Evolutionary conservation across 352 stramenopile species (phyloP), one percentile per base, ranked within the genome.

Genomic region (Phytophthora litchii): DNA sequence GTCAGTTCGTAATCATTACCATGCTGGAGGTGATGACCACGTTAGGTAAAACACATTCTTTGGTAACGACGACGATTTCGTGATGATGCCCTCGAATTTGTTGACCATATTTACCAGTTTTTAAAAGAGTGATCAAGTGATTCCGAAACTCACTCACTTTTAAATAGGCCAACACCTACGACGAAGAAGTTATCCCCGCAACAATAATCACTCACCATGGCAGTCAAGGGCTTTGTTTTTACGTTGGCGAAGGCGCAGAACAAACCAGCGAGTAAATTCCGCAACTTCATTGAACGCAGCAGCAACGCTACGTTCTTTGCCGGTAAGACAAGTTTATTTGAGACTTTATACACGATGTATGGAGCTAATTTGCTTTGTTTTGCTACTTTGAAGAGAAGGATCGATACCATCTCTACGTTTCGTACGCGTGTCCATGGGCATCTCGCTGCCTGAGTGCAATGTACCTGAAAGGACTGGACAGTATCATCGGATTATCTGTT

Each of bases 331-430:
- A 20, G n/a, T 23, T 51, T 42, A 12, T 3, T 56, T 9, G 13
- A 3, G 19, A 31, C 36, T 19, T 29, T 35, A 12, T 17, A 35
- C 21, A 36, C 27, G 11, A 40, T 38, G 13, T 36, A 27, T 27
- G 23, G 5, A 27, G 5, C 23, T 27, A 27, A 27, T 16, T 40
- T 6, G n/a, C 12, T 6, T 36, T 55, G 3, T 48, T 3, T 48
- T 23, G 19, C 11, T 21, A 21, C 12, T n/a, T 29, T 31, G 16
- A 34, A 73, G 65, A 74, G 32, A 72, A 76, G 31, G 36, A 65
- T 27, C 56, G 67, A 4, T 79, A 98, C 64, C 90, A 97, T 70
- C 66, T 98, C 13, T 97, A 97, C 71, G 75, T 98, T 7, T 91
- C 86, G 20, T 80, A 91, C 37, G 93, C 92, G n/a, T 98, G 93